Percentiles rank a stretch among this genome's conserved stretches.
phyloP scores from a whole-genome alignment of 768 basidiomycete species.

The Suillus variegatus region DNA sequence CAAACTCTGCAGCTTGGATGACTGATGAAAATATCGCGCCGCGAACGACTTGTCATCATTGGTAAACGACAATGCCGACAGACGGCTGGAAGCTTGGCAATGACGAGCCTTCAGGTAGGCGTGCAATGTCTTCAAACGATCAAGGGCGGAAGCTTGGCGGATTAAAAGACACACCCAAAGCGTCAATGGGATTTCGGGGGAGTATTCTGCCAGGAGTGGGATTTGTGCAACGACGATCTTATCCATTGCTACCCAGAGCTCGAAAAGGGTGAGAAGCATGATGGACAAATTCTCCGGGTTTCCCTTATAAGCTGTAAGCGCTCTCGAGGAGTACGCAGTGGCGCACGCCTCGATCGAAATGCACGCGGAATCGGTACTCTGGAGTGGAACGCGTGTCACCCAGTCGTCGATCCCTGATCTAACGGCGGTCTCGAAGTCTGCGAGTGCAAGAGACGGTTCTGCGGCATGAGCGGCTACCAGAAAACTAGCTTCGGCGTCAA shows the following conservation, averaged over 20 bases:
- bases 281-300: slow-evolving; percentile 43
- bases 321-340: slow-evolving; percentile 27
- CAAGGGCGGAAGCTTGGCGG: slow-evolving; percentile 27
- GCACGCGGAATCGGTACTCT: slow-evolving; percentile 15
- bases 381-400: slow-evolving; percentile 22
- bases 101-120: slow-evolving; percentile 36
- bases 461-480: slow-evolving; percentile 12
- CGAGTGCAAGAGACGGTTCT: slow-evolving; percentile 24
- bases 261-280: slow-evolving; percentile 41
- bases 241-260: slow-evolving; percentile 42
- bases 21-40: slow-evolving; percentile 34
- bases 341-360: slow-evolving; percentile 24
- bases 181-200: slow-evolving; percentile 32
- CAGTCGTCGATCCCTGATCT: slow-evolving; percentile 34
- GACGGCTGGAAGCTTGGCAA: slow-evolving; percentile 6
- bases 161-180: slow-evolving; percentile 32
- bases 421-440: slow-evolving; percentile 40
- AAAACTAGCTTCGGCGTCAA: slow-evolving; percentile 14
- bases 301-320: slow-evolving; percentile 26
- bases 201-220: slow-evolving; percentile 32
- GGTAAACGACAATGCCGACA: not conserved
- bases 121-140: slow-evolving; percentile 28
- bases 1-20: slow-evolving; percentile 25
- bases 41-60: slow-evolving; percentile 27
- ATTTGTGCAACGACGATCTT: slow-evolving; percentile 18